Conservation (phyloP, 2,329 filamentous ascomycete genomes). For the Dothiorella sarmentorum region DNA sequence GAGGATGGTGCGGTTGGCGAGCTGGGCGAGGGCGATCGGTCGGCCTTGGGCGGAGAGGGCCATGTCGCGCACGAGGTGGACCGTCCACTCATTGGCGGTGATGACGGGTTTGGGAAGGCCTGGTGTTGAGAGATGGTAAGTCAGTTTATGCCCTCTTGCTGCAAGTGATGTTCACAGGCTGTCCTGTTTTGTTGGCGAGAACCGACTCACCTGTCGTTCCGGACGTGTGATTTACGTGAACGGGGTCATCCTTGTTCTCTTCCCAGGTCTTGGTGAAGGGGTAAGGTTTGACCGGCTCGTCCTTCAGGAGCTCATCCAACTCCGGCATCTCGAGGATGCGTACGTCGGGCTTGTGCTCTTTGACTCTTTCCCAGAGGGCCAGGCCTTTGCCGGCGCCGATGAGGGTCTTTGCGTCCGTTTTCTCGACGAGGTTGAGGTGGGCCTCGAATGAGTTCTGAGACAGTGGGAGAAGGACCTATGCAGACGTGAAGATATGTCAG, state of each 20-base stretch:
- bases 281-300: neutral
- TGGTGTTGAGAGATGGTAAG: neutral
- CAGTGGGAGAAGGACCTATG: neutral
- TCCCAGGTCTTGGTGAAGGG: constrained; percentile 19
- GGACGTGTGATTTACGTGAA: constrained; percentile 29
- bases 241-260: constrained; percentile 23
- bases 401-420: neutral
- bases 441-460: neutral
- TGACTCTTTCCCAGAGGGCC: neutral
- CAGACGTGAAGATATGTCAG: neutral
- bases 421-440: neutral
- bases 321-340: neutral
- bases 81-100: neutral
- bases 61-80: neutral
- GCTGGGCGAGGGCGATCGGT: neutral
- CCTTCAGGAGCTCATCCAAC: neutral
- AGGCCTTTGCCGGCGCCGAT: neutral
- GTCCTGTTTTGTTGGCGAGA: neutral
- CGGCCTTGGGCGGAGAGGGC: neutral
- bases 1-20: neutral
- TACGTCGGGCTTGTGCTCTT: neutral
- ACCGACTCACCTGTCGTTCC: constrained; percentile 25
- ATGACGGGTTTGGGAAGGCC: constrained; percentile 31
- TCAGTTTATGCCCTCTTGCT: neutral
- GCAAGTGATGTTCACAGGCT: neutral